A percentile compares a stretch with the other conserved stretches of the same genome.
Conservation (phyloP, 2,329 filamentous ascomycete species). For the Emergomyces pasteurianus region DNA sequence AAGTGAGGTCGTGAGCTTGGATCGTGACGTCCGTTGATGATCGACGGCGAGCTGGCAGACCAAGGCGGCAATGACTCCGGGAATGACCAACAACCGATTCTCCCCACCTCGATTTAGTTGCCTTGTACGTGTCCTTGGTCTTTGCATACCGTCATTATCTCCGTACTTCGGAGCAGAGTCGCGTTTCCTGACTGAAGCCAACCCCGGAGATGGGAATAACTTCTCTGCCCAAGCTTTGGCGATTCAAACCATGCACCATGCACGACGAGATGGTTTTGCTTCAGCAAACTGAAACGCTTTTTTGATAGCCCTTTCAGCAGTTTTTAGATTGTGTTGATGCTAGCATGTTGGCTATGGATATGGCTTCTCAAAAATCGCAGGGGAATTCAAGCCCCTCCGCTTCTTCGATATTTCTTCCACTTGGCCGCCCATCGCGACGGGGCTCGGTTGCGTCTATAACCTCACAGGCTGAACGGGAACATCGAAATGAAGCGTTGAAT, state of each 20-base stretch:
- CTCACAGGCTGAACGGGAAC: constrained; percentile 55
- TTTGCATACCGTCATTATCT: not conserved
- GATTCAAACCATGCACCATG: not conserved
- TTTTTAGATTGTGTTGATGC: not conserved
- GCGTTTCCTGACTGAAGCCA: not conserved
- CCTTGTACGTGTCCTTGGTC: not conserved
- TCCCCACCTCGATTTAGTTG: not conserved
- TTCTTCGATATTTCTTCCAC: constrained; percentile 33
- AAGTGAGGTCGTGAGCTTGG: not conserved
- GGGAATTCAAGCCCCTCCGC: constrained; percentile 32
- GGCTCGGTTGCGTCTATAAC: constrained; percentile 41
- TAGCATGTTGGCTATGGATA: constrained; percentile 8
- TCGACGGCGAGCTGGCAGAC: not conserved
- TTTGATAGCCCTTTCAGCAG: not conserved
- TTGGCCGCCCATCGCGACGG: constrained; percentile 29
- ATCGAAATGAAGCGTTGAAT: constrained; percentile 65
- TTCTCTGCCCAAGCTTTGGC: not conserved
- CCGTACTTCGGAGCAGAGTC: not conserved
- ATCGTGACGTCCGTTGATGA: constrained; percentile 5
- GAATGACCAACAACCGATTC: not conserved
- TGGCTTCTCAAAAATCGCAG: constrained; percentile 27
- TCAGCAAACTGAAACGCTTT: not conserved
- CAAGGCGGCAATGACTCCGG: not conserved
- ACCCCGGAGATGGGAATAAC: not conserved
- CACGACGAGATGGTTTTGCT: not conserved